Evolutionary conservation across 495 filamentous ascomycete species (phyloP), one percentile per base, ranked within the genome.

Genomic region (Clavariopsis aquatica): DNA sequence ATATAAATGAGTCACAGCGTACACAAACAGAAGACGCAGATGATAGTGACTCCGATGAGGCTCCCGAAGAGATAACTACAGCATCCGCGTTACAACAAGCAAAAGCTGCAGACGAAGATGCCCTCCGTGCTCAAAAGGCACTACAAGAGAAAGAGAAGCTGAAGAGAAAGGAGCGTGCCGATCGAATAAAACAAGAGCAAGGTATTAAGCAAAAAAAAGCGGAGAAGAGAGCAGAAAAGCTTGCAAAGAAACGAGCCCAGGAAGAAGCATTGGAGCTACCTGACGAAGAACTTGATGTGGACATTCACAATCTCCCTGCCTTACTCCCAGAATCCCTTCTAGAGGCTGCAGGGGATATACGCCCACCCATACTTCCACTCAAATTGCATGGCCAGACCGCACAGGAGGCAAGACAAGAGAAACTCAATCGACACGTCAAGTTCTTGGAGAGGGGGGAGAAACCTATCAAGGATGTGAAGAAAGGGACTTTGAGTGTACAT

Each of bases 401-500:
- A 1, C 49, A 45, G 38, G 64, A 71, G 8, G 15, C 19, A 22
- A 29, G 46, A 23, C 43, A 58, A 45, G 55, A 67, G 54, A 69
- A 72, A 43, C 15, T 61, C 49, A 82, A 76, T 57, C 83, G 82
- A 57, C 73, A 82, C 52, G 78, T 78, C 31, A 64, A 59, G 55
- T 82, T 85, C 57, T 69, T 84, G 43, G 80, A 84, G 24, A 77
- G 76, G 47, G 71, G 72, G 12, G 78, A 84, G 53, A 82, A 80
- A 60, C 74, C 77, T 13, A 76, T 82, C 36, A 86, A 83, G 74
- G 83, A 85, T 68, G 69, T 85, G 38, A 78, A 75, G 56, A 77
- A 77, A 54, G 83, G 81, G 9, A 76, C 79, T 46, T 72, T 85
- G 38, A 81, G 75, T 17, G 80, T 87, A 45, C 76, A 78, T 27